Evolutionary conservation across 2,329 filamentous ascomycete species (phyloP).

Genomic region (Macrophomina pseudophaseolina): DNA sequence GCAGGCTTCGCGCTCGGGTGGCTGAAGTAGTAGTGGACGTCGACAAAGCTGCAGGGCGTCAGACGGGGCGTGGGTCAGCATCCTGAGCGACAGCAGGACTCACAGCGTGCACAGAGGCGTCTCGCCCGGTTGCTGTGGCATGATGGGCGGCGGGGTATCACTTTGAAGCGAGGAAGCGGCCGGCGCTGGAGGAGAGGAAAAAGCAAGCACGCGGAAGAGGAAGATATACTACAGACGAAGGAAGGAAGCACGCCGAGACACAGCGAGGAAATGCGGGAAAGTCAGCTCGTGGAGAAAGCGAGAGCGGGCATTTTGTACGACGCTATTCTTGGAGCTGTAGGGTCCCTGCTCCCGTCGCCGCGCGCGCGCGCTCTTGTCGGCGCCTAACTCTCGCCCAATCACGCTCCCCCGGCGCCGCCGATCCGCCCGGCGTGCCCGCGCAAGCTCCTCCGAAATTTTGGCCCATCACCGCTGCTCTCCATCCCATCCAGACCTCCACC

Average conservation of each 20-base stretch:
- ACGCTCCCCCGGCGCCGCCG: slow-evolving; percentile 6
- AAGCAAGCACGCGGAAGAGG: slow-evolving; percentile 7
- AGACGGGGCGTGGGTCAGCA: slow-evolving; percentile 25
- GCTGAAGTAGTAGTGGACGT: slow-evolving; percentile 79
- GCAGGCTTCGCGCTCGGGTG: slow-evolving; percentile 68
- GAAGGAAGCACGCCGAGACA: neutral
- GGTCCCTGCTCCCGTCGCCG: neutral
- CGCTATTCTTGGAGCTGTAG: slow-evolving; percentile 25
- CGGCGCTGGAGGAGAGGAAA: slow-evolving; percentile 11
- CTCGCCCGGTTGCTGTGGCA: slow-evolving; percentile 56
- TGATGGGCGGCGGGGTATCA: slow-evolving; percentile 31
- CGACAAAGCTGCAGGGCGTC: slow-evolving; percentile 67
- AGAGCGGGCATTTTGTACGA: slow-evolving; percentile 15
- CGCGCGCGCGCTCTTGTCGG: neutral
- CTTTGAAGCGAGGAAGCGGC: slow-evolving; percentile 1
- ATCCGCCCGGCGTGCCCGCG: slow-evolving; percentile 20
- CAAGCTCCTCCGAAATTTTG: slow-evolving; percentile 38
- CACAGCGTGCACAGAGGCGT: slow-evolving; percentile 55
- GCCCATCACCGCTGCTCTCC: neutral
- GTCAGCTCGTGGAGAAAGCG: slow-evolving; percentile 5
- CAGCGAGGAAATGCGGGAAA: neutral
- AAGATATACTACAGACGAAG: slow-evolving; percentile 29
- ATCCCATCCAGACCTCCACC: neutral
- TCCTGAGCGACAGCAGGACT: slow-evolving; percentile 30
- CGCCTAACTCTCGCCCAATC: slow-evolving; percentile 25